Base-by-base conservation (phyloP, 2,329 filamentous ascomycete genomes). In the Aspergillus brasiliensis region DNA sequence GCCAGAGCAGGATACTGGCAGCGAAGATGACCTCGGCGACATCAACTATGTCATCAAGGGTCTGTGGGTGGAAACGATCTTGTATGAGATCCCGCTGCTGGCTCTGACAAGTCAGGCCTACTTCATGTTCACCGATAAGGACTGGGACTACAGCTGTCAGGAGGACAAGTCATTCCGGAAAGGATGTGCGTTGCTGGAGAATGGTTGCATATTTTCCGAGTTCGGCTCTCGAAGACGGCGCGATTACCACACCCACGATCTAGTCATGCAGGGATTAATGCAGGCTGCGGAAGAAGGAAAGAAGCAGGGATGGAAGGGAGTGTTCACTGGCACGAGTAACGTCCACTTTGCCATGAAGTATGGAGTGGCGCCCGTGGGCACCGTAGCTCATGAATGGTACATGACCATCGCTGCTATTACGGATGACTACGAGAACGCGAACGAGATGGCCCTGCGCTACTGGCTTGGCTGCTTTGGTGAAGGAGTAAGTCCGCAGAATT, bases 381-480 rank as follows among this genome's bases (percentile, higher is more conserved):
- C 95, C 0, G 88, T 91, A 2, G 95, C 95, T 0, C 95, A 99
- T 72, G 95, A 99, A 78, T 99, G 95, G 95, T 98, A 97, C 81
- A 99, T 99, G 95, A 93, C 92, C 44, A 94, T 96, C 63, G 95
- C 95, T 0, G 93, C 95, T 40, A 92, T 97, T 67, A 91, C 89
- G 4, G 84, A 91, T 63, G 86, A 97, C 77, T 99, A 99, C 73
- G 84, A 87, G 67, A 83, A 85, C 62, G 93, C 95, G 3, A 96
- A 93, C 38, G 92, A 96, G 74, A 84, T 89, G 64, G 93, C 92
- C 0, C 80, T 99, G 67, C 83, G 87, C 59, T 92, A 96, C 74
- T 99, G 95, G 95, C 86, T 96, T 34, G 88, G 88, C 55, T 96
- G 91, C 62, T 99, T 97, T 73, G 95, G 95, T 3, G 87, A 90